Conservation (phyloP, 2,329 filamentous ascomycete species). For the Aspergillus sp. region DNA sequence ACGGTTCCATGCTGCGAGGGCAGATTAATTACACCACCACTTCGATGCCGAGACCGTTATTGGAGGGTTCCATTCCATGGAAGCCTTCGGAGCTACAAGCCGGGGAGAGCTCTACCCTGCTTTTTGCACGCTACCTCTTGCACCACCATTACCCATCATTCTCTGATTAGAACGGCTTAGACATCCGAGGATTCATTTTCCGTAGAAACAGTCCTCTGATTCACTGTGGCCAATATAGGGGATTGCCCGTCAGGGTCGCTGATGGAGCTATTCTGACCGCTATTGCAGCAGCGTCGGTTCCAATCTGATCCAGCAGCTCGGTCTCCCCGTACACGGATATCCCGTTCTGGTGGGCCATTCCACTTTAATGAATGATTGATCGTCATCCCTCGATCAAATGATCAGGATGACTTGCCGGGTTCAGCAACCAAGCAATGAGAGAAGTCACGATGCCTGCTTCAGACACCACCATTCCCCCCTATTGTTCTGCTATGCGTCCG, state of each 20-base stretch:
- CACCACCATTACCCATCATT: neutral
- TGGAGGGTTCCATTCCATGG: constrained; percentile 17
- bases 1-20: constrained; percentile 15
- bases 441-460: constrained; percentile 16
- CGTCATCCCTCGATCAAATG: constrained; percentile 23
- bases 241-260: neutral
- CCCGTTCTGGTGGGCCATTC: constrained; percentile 24
- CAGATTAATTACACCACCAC: constrained; percentile 22
- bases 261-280: constrained; percentile 8
- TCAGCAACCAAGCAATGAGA: constrained; percentile 13
- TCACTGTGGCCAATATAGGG: neutral
- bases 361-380: constrained; percentile 16
- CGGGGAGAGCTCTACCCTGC: constrained; percentile 8
- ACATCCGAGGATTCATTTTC: neutral
- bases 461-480: constrained; percentile 7
- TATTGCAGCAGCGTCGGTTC: neutral
- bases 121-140: neutral
- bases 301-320: constrained; percentile 19
- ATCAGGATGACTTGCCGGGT: constrained; percentile 17
- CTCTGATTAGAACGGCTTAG: neutral
- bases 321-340: constrained; percentile 24
- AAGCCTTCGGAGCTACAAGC: constrained; percentile 1
- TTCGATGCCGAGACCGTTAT: constrained; percentile 21
- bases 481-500: constrained; percentile 9
- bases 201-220: neutral